Evolutionary conservation across 768 basidiomycete genomes (phyloP), one percentile per base, ranked within the genome.

Genomic region (Rhodotorula graminis): DNA sequence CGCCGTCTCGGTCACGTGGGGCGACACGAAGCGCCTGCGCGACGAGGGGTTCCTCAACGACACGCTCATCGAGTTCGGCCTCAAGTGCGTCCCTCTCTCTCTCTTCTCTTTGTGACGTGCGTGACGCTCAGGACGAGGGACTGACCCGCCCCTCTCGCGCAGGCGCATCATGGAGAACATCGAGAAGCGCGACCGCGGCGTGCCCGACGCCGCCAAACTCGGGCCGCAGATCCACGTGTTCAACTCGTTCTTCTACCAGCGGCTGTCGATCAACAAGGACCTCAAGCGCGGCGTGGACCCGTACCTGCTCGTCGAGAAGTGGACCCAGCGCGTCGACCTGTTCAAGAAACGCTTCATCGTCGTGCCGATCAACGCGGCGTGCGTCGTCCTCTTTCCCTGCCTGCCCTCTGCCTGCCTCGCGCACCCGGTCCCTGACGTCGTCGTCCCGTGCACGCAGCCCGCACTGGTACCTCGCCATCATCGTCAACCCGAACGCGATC

Each of bases 181-280:
- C 88, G 89, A 4, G 84, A 2, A 49, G 29, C 42, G 15, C 11
- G 63, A 64, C 23, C 27, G 44, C 2, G 6, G 4, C 0, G 61
- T 44, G 7, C 10, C 44, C 1, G 47, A 55, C 1, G 37, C 40
- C 27, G 71, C 59, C 15, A 52, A 84, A 23, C 81, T 91, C 9
- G 90, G 87, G 3, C 85, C 88, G 6, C 85, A 90, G 76, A 84
- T 94, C 2, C 89, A 97, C 78, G 86, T 98, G 9, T 98, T 98
- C 84, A 98, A 89, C 80, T 94, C 94, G 0, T 99, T 97, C 82
- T 98, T 99, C 82, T 98, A 94, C 84, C 92, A 94, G 83, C 95
- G 96, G 81, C 82, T 99, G 40, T 89, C 88, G 69, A 37, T 58
- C 15, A 85, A 85, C 64, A 89, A 86, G 79, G 44, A 53, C 21